Conservation (phyloP, 2,329 filamentous ascomycete species). For the Calonectria pauciramosa region DNA sequence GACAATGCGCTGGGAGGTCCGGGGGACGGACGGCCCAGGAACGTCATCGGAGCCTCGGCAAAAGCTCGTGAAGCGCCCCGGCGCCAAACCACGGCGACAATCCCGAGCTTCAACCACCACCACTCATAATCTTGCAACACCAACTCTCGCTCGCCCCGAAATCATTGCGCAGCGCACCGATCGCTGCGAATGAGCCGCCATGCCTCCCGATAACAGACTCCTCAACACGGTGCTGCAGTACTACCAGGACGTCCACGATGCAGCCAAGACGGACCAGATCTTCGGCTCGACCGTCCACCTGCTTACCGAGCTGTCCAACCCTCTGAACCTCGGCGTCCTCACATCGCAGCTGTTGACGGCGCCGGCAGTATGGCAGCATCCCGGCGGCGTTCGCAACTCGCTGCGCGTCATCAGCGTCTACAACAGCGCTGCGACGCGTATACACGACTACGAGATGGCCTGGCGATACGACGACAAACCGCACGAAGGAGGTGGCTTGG, state of each 20-base stretch:
- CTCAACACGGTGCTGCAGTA: slow-evolving; percentile 75
- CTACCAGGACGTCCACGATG: slow-evolving; percentile 68
- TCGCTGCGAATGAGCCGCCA: slow-evolving; percentile 49
- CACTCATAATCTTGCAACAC: background rate
- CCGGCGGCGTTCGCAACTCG: slow-evolving; percentile 72
- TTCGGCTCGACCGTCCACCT: slow-evolving; percentile 77
- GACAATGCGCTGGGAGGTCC: slow-evolving; percentile 10
- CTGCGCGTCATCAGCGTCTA: slow-evolving; percentile 79
- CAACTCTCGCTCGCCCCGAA: slow-evolving; percentile 9
- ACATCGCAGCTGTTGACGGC: slow-evolving; percentile 80
- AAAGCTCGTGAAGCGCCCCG: slow-evolving; percentile 42
- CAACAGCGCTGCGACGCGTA: slow-evolving; percentile 73
- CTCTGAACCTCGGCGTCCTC: slow-evolving; percentile 79
- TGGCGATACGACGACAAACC: slow-evolving; percentile 48
- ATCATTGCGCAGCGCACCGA: background rate
- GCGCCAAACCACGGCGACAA: slow-evolving; percentile 35
- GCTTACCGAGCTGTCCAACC: slow-evolving; percentile 78
- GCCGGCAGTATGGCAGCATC: slow-evolving; percentile 77
- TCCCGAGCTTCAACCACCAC: slow-evolving; percentile 29
- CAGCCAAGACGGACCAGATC: slow-evolving; percentile 66
- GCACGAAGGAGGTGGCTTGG: slow-evolving; percentile 58
- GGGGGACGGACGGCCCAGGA: slow-evolving; percentile 34
- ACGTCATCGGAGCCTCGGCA: slow-evolving; percentile 48
- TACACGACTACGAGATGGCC: slow-evolving; percentile 64
- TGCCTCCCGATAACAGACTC: slow-evolving; percentile 74